phyloP scores from a whole-genome alignment of 2,329 filamentous ascomycete genomes.

The Trichoderma sp. region DNA sequence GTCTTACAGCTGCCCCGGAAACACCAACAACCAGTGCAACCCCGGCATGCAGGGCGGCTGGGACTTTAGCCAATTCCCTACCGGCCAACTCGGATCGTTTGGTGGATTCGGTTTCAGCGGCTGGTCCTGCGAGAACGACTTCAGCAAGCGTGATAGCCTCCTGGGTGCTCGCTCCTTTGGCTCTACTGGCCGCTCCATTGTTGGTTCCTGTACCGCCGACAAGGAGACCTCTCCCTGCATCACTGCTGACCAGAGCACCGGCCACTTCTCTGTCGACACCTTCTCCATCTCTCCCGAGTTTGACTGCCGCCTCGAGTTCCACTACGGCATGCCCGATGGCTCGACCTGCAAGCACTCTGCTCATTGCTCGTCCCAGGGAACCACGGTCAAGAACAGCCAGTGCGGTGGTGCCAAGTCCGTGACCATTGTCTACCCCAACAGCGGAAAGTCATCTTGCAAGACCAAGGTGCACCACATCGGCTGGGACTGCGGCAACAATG shows the following conservation, averaged over 20 bases:
- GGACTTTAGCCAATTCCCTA: conserved; percentile 65
- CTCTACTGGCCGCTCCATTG: conserved; percentile 57
- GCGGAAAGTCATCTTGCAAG: conserved; percentile 64
- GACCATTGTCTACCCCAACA: conserved; percentile 65
- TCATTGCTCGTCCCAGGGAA: conserved; percentile 67
- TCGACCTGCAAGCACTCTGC: conserved; percentile 77
- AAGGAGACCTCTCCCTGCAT: conserved; percentile 59
- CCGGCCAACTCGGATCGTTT: conserved; percentile 66
- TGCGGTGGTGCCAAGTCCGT: conserved; percentile 90
- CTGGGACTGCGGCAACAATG: conserved; percentile 26
- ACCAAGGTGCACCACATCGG: conserved; percentile 72
- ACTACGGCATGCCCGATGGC: conserved; percentile 84
- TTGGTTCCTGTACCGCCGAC: conserved; percentile 53
- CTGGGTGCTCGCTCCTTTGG: conserved; percentile 54
- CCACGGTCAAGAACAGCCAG: conserved; percentile 77
- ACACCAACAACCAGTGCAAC: conserved; percentile 76
- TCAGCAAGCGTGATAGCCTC: conserved; percentile 58
- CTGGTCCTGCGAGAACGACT: conserved; percentile 66
- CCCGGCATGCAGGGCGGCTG: conserved; percentile 70
- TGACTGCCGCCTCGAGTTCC: conserved; percentile 79
- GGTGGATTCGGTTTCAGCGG: conserved; percentile 73
- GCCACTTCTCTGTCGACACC: conserved; percentile 71
- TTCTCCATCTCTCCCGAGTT: conserved; percentile 74
- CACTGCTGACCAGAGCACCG: conserved; percentile 49
- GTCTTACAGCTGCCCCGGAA: conserved; percentile 67